A percentile compares a stretch with the other conserved stretches of the same genome.
phyloP scores from a whole-genome alignment of 768 basidiomycete genomes.

The Brasilioporus rufonigricans region DNA sequence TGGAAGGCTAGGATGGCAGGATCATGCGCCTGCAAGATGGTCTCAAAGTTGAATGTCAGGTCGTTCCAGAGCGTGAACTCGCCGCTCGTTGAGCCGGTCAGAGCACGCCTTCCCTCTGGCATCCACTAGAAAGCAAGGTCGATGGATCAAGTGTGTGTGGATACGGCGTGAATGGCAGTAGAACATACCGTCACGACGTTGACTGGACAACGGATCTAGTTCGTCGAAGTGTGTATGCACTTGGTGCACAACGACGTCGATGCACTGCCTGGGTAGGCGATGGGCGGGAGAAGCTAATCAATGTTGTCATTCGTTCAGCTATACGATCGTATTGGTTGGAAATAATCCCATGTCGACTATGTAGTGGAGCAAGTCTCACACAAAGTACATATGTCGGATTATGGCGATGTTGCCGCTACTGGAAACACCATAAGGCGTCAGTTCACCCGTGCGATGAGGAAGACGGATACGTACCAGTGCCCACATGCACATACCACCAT shows the following conservation, averaged over 20 bases:
- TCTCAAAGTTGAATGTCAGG: constrained; percentile 98
- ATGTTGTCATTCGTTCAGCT: constrained; percentile 27
- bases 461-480: constrained; percentile 53
- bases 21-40: constrained; percentile 98
- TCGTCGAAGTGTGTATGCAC: constrained; percentile 97
- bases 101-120: constrained; percentile 87
- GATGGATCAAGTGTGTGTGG: not conserved
- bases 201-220: constrained; percentile 97
- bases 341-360: constrained; percentile 74
- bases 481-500: constrained; percentile 87
- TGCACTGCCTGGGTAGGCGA: constrained; percentile 87
- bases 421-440: too few relatives aligned
- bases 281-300: constrained; percentile 84
- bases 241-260: constrained; percentile 95
- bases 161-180: not conserved
- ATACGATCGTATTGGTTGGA: constrained; percentile 11
- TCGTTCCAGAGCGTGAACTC: constrained; percentile 99
- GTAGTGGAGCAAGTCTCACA: constrained; percentile 82
- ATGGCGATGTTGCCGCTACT: constrained; percentile 78
- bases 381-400: constrained; percentile 73
- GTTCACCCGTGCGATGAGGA: not conserved
- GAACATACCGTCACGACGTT: constrained; percentile 86
- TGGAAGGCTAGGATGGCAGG: constrained; percentile 85
- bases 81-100: constrained; percentile 95
- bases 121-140: constrained; percentile 76